phyloP scores from a whole-genome alignment of 1,139 yeast species.

The Taphrina deformans region DNA sequence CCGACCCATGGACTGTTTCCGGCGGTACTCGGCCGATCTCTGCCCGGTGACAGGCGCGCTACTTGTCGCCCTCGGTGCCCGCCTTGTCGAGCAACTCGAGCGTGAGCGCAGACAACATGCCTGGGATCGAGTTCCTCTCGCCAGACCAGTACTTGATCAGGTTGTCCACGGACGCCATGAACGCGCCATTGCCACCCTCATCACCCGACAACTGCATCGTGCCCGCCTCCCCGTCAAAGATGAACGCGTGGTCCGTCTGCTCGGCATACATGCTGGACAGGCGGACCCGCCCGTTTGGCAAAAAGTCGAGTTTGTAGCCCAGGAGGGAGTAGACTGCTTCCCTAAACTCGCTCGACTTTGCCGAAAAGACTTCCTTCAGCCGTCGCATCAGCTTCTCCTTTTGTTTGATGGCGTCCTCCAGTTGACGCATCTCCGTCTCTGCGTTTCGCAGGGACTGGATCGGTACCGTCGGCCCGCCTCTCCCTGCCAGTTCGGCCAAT shows the following conservation, averaged over 20 bases:
- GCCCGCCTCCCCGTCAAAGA: constrained; percentile 46
- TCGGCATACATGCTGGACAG: constrained; percentile 58
- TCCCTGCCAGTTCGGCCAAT: constrained; percentile 41
- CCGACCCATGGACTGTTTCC: no score
- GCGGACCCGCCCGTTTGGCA: constrained; percentile 66
- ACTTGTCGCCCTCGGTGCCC: no score
- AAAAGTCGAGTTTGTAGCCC: constrained; percentile 73
- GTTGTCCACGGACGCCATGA: constrained; percentile 56
- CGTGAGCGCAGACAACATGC: constrained; percentile 75
- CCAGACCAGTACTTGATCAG: constrained; percentile 67
- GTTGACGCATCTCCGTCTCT: constrained; percentile 55
- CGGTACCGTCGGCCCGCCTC: constrained; percentile 51
- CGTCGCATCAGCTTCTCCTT: constrained; percentile 60
- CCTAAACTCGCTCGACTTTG: constrained; percentile 71
- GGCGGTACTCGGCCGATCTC: no score
- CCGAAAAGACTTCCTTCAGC: constrained; percentile 56
- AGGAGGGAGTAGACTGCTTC: constrained; percentile 66
- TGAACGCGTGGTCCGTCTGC: constrained; percentile 45
- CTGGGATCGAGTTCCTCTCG: constrained; percentile 70
- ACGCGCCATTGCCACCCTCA: constrained; percentile 38
- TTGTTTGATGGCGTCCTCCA: constrained; percentile 56
- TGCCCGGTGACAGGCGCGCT: no score
- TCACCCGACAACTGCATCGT: constrained; percentile 45
- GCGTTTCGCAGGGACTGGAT: constrained; percentile 65
- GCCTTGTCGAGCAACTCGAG: constrained; percentile 60